Conservation (phyloP, 75 land plant species). For the Chamaecyparis obtusa region DNA sequence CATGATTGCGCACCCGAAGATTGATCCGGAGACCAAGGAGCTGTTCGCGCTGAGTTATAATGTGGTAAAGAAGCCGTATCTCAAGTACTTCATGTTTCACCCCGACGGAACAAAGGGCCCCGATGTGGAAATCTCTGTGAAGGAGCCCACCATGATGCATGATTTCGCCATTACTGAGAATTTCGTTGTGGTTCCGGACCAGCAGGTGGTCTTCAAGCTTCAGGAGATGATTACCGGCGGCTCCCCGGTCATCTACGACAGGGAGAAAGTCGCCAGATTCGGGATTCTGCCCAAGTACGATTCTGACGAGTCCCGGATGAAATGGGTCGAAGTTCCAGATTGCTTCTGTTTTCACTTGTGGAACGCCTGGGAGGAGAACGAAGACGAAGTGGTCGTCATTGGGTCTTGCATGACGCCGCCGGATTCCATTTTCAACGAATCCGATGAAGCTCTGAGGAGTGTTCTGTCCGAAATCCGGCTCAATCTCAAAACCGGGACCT, state of each 20-base stretch:
- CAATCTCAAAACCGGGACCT: slow-evolving; percentile 40
- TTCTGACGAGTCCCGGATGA: slow-evolving; percentile 24
- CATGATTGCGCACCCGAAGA: slow-evolving; percentile 94
- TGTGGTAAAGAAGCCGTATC: slow-evolving; percentile 58
- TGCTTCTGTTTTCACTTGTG: slow-evolving; percentile 91
- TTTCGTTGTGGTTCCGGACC: slow-evolving; percentile 78
- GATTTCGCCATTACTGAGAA: slow-evolving; percentile 91
- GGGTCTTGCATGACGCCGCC: slow-evolving; percentile 76
- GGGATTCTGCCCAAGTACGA: slow-evolving; percentile 69
- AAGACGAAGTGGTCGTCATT: slow-evolving; percentile 54
- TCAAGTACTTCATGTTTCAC: slow-evolving; percentile 58
- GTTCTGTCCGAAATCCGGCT: slow-evolving; percentile 48
- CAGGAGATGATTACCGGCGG: slow-evolving; percentile 78
- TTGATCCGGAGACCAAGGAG: slow-evolving; percentile 68
- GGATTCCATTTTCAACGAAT: slow-evolving; percentile 44
- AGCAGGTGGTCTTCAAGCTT: slow-evolving; percentile 84
- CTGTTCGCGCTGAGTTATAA: slow-evolving; percentile 87
- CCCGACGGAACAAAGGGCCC: slow-evolving; percentile 58
- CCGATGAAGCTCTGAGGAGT: slow-evolving; percentile 17
- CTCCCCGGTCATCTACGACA: slow-evolving; percentile 78
- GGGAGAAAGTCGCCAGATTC: slow-evolving; percentile 60
- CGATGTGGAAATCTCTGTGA: slow-evolving; percentile 65
- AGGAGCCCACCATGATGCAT: slow-evolving; percentile 83
- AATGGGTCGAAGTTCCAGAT: slow-evolving; percentile 89
- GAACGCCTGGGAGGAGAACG: slow-evolving; percentile 95